Conservation (phyloP, 257 asterid species). For the Catharanthus roseus region DNA sequence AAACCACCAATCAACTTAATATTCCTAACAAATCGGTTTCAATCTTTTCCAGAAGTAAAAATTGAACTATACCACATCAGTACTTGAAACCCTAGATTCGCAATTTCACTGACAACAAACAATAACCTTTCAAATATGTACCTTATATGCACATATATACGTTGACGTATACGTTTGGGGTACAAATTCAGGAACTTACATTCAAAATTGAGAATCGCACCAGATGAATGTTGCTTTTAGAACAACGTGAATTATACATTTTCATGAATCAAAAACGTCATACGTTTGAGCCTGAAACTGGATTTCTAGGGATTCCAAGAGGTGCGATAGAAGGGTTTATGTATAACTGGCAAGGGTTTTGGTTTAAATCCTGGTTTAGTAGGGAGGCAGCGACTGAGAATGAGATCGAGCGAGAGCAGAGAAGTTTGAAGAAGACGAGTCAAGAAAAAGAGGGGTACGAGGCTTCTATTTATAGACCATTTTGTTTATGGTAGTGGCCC, state of each 20-base stretch:
- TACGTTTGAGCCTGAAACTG: background rate
- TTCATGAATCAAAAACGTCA: background rate
- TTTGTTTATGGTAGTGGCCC: background rate
- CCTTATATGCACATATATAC: background rate
- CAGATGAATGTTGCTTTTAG: background rate
- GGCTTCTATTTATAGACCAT: slow-evolving; percentile 22
- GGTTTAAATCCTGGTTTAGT: slow-evolving; percentile 5
- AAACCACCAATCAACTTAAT: slow-evolving; percentile 4
- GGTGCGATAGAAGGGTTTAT: background rate
- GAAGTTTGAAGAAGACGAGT: slow-evolving; percentile 12
- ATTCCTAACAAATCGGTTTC: background rate
- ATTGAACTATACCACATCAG: background rate
- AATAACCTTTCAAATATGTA: background rate
- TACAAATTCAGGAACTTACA: slow-evolving; percentile 21
- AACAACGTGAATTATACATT: background rate
- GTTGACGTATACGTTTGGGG: background rate
- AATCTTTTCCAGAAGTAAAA: background rate
- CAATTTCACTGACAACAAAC: background rate
- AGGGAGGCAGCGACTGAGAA: background rate
- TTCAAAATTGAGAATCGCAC: slow-evolving; percentile 2
- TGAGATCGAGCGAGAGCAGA: slow-evolving; percentile 8
- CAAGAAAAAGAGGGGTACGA: background rate
- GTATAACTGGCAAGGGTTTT: slow-evolving; percentile 8
- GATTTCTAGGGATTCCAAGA: slow-evolving; percentile 6
- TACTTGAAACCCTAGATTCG: slow-evolving; percentile 20